Percentiles rank a stretch among this genome's conserved stretches.
These are phyloP conservation scores for Rhodotorula sp. DNA, from an alignment of 1,284 basidiomycete species.

Conservation along the genomic window DNA sequence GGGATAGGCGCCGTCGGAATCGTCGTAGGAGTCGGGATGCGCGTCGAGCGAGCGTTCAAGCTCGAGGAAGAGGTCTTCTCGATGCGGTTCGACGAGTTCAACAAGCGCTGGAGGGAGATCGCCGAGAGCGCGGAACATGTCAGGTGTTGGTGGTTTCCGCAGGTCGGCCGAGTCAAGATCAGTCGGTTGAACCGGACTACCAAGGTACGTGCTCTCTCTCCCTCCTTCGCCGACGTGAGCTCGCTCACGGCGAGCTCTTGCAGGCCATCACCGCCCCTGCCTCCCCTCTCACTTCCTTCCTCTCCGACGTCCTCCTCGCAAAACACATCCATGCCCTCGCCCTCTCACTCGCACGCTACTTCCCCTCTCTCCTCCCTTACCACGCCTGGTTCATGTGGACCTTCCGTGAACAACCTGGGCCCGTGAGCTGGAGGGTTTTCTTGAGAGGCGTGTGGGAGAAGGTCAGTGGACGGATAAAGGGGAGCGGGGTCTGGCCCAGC, in stretches of 20 bases:
- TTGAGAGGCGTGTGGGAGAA: slow-evolving; percentile 2
- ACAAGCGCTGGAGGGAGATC: slow-evolving; percentile 61
- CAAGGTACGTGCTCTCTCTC: slow-evolving; percentile 59
- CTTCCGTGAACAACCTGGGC: slow-evolving; percentile 35
- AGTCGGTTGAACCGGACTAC: slow-evolving; percentile 71
- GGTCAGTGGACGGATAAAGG: background rate
- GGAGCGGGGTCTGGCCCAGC: background rate
- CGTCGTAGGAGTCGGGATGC: slow-evolving; percentile 73
- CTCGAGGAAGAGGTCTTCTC: slow-evolving; percentile 74
- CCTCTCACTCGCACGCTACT: slow-evolving; percentile 23
- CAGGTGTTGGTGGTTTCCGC: slow-evolving; percentile 93
- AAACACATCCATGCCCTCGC: slow-evolving; percentile 33
- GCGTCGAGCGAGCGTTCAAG: slow-evolving; percentile 78
- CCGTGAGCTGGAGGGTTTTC: slow-evolving; percentile 5
- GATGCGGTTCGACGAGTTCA: slow-evolving; percentile 60
- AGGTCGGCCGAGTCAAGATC: slow-evolving; percentile 69
- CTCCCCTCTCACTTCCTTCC: slow-evolving; percentile 17
- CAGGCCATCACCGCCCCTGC: slow-evolving; percentile 27
- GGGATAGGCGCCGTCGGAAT: slow-evolving; percentile 92
- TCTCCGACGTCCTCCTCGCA: slow-evolving; percentile 17
- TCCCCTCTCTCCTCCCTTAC: slow-evolving; percentile 39
- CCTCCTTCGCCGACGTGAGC: background rate
- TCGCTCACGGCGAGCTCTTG: background rate
- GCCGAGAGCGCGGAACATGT: slow-evolving; percentile 75
- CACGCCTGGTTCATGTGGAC: slow-evolving; percentile 41